Percentiles rank a stretch among this genome's conserved stretches.
phyloP scores from a whole-genome alignment of 495 filamentous ascomycete species.

The Xylaria nigripes region DNA sequence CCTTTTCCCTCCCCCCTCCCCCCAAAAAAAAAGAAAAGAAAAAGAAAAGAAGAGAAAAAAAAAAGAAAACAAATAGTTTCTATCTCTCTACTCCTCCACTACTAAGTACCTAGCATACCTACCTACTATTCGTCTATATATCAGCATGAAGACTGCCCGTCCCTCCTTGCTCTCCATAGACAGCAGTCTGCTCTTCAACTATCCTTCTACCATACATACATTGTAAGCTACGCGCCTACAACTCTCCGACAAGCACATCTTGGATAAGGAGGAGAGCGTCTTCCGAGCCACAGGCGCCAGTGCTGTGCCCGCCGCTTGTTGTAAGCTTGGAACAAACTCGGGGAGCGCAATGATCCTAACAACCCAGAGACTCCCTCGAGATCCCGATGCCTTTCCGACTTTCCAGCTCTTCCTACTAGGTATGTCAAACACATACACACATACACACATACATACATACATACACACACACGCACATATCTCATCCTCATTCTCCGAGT shows the following conservation, averaged over 20 bases:
- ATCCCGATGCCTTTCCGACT: conserved; percentile 60
- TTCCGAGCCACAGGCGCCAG: conserved; percentile 4
- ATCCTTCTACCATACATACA: neutral
- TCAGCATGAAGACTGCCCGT: neutral
- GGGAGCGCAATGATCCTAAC: conserved; percentile 38
- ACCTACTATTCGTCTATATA: too few species aligned
- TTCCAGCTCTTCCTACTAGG: conserved; percentile 70
- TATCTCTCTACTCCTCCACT: too few species aligned
- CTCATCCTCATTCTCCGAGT: neutral
- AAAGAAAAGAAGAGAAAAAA: too few species aligned
- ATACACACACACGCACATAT: too few species aligned
- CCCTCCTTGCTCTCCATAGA: neutral
- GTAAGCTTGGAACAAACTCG: conserved; percentile 26
- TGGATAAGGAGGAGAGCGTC: neutral
- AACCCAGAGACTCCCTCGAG: conserved; percentile 36
- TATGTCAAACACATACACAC: conserved; percentile 28
- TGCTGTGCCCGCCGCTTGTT: conserved; percentile 19
- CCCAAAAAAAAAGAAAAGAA: too few species aligned
- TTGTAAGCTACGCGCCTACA: neutral
- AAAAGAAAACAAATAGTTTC: too few species aligned
- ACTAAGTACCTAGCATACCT: too few species aligned
- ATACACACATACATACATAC: too few species aligned
- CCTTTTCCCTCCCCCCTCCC: too few species aligned
- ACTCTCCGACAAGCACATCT: neutral
- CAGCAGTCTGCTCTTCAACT: neutral